These are phyloP conservation scores for Claviceps sp. DNA, from an alignment of 2,329 filamentous ascomycete species.

Conservation along the genomic window DNA sequence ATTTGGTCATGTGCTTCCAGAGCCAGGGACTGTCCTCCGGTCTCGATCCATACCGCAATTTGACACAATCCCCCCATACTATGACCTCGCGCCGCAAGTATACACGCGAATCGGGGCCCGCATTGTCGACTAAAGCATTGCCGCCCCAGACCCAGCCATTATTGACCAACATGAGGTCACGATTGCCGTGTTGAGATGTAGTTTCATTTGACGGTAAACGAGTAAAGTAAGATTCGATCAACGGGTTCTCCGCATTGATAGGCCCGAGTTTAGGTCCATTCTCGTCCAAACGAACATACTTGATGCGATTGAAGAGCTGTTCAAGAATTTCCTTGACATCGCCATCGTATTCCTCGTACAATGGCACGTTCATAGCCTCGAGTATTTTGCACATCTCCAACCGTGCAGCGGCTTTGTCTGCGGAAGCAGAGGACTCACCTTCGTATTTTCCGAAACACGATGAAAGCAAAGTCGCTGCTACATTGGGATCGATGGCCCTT, in stretches of 20 bases:
- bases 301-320: slow-evolving; percentile 86
- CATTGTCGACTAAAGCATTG: slow-evolving; percentile 87
- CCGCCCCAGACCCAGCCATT: slow-evolving; percentile 99
- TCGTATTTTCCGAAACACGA: slow-evolving; percentile 48
- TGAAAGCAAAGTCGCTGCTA: slow-evolving; percentile 44
- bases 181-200: slow-evolving; percentile 62
- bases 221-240: slow-evolving; percentile 94
- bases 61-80: slow-evolving; percentile 97
- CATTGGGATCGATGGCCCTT: slow-evolving; percentile 53
- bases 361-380: slow-evolving; percentile 72
- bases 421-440: slow-evolving; percentile 25
- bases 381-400: slow-evolving; percentile 50
- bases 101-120: slow-evolving; percentile 76
- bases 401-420: slow-evolving; percentile 36
- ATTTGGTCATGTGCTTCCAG: slow-evolving; percentile 92
- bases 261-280: slow-evolving; percentile 77
- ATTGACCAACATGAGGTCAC: slow-evolving; percentile 73
- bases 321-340: slow-evolving; percentile 76
- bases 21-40: slow-evolving; percentile 82
- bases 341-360: slow-evolving; percentile 83
- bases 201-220: slow-evolving; percentile 66
- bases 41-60: slow-evolving; percentile 73
- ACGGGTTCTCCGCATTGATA: slow-evolving; percentile 61
- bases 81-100: slow-evolving; percentile 95
- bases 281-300: slow-evolving; percentile 86